A percentile compares a stretch with the other conserved stretches of the same genome.
These are phyloP conservation scores for Neoscytalidium dimidiatum DNA, from an alignment of 2,329 filamentous ascomycete genomes.

Conservation along the genomic window DNA sequence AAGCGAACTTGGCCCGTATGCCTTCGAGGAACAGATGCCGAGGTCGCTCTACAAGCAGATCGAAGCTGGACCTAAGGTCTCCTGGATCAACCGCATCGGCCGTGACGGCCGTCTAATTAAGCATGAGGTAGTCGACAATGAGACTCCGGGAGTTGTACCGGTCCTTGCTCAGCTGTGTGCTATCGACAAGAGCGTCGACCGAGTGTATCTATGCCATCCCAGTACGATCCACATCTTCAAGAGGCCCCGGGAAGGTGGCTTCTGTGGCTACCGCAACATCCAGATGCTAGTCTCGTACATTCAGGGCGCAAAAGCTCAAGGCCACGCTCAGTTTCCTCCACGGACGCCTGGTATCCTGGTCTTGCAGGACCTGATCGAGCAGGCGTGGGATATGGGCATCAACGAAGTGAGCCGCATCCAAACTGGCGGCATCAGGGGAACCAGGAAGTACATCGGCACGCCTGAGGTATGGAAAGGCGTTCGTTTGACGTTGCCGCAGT, in stretches of 20 bases:
- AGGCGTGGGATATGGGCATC: constrained; percentile 83
- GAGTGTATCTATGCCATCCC: constrained; percentile 79
- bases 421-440: constrained; percentile 84
- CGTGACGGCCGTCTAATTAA: constrained; percentile 44
- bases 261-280: constrained; percentile 94
- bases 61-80: constrained; percentile 42
- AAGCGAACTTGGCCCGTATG: constrained; percentile 50
- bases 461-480: constrained; percentile 65
- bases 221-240: constrained; percentile 79
- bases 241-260: constrained; percentile 77
- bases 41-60: constrained; percentile 44
- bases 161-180: constrained; percentile 53
- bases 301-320: constrained; percentile 58
- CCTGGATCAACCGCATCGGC: constrained; percentile 42
- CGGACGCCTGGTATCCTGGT: constrained; percentile 74
- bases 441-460: constrained; percentile 93
- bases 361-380: constrained; percentile 84
- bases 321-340: constrained; percentile 60
- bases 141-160: constrained; percentile 47
- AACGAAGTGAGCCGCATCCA: constrained; percentile 73
- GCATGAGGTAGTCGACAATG: constrained; percentile 45
- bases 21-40: constrained; percentile 50
- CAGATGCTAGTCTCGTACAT: constrained; percentile 88
- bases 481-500: neutral
- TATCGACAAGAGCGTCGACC: constrained; percentile 63